Evolutionary conservation across 202 grass and related monocot genomes (phyloP).

Genomic region (Tripidium arundinaceum): DNA sequence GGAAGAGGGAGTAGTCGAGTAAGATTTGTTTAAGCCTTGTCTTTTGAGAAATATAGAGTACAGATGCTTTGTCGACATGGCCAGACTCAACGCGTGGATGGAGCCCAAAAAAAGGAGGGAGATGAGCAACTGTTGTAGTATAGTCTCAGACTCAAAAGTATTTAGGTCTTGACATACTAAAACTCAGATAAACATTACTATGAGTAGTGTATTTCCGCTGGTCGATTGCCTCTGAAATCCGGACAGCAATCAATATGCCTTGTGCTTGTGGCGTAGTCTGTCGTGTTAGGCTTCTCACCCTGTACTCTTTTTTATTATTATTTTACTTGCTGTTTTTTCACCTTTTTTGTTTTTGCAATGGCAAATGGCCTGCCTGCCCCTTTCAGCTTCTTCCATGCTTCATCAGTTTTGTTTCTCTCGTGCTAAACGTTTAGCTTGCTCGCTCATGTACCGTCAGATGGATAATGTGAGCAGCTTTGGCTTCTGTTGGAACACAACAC

Average conservation of each 20-base stretch:
- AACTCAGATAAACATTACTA: background rate
- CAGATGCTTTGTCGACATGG: constrained; percentile 2
- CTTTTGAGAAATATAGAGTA: constrained; percentile 1
- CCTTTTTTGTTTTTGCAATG: background rate
- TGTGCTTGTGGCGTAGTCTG: background rate
- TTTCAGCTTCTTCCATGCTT: background rate
- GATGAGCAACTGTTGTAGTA: background rate
- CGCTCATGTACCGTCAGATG: background rate
- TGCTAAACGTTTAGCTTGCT: background rate
- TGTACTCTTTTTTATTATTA: background rate
- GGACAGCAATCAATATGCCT: background rate
- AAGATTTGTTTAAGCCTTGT: background rate
- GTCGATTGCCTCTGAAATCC: background rate
- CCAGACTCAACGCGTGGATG: background rate
- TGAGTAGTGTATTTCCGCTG: background rate
- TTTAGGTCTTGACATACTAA: constrained; percentile 2
- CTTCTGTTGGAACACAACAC: background rate
- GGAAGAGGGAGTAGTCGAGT: background rate
- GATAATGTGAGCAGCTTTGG: no score
- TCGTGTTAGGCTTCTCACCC: background rate
- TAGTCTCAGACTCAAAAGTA: background rate
- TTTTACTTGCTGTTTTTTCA: background rate
- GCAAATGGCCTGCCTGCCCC: background rate
- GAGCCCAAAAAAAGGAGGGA: background rate
- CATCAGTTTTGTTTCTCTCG: background rate